Evolutionary conservation across 495 filamentous ascomycete genomes (phyloP), one percentile per base, ranked within the genome.

Genomic region (Cudoniella acicularis): DNA sequence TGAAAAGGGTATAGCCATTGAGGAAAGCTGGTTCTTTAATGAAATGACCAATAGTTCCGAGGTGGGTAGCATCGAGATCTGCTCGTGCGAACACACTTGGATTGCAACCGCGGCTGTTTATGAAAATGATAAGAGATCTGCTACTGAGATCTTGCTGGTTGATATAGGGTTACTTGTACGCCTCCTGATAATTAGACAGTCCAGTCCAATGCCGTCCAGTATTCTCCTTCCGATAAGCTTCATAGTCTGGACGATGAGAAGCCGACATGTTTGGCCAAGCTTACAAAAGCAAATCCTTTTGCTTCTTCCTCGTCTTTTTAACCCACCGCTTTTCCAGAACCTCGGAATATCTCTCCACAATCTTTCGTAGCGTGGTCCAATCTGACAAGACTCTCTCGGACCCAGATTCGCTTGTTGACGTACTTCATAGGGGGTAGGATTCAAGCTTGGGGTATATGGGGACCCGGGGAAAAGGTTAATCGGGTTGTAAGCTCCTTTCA

Each of bases 201-300:
- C 41, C 2, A 41, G 60, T 24, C 26, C 56, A 48, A 6, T 6
- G 11, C 6, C 13, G 6, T 16, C 18, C 24, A 66, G 51, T 17
- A 8, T 46, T 46, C 21, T 51, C 48, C 17, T 51, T 21, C 10
- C 3, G 10, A 21, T 16, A 51, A 4, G 69, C 70, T 23, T 65
- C 54, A 54, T 76, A 71, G 54, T 78, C 76, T 1, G 75, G 76
- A 13, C 76, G 72, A 64, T 79, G 76, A 2, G 45, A 51, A 2
- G 56, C 40, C 1, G 82, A 40, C 75, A 85, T 83, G 45, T 69
- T 67, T 0, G 81, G 82, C 75, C 75, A 77, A 2, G 67, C 70
- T 45, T 64, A 50, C 1, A 76, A 56, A 17, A 85, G 54, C 23
- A 80, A 65, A 22, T 72, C 67, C 23, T 66, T 60, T 8, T 74